These are phyloP conservation scores for Hyphopichia burtonii DNA, from an alignment of 1,139 yeast genomes.

Conservation along the genomic window DNA sequence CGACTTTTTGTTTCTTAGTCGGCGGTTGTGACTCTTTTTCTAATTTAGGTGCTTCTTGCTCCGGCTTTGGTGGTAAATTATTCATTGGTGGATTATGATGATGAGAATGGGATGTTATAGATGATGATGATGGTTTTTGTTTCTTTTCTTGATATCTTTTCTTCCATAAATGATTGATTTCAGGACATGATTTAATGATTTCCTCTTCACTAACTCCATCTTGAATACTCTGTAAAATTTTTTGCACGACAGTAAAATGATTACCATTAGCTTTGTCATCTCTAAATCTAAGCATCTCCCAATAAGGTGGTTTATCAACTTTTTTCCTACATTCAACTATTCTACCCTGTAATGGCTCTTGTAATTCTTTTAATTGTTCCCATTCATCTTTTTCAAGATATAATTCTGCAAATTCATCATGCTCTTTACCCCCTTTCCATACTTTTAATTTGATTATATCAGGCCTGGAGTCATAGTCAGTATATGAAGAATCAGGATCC, in stretches of 20 bases:
- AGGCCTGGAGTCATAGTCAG: slow-evolving; percentile 83
- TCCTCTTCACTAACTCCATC: slow-evolving; percentile 86
- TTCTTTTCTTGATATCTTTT: slow-evolving; percentile 31
- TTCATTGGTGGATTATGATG: slow-evolving; percentile 1
- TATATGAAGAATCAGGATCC: slow-evolving; percentile 73
- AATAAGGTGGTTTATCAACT: slow-evolving; percentile 50
- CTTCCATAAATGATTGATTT: slow-evolving; percentile 36
- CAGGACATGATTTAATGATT: slow-evolving; percentile 46
- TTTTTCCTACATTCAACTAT: slow-evolving; percentile 79
- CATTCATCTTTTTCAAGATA: slow-evolving; percentile 72
- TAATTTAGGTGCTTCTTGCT: slow-evolving; percentile 3
- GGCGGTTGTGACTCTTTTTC: slow-evolving; percentile 9
- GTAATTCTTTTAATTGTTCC: slow-evolving; percentile 65
- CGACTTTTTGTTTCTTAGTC: slow-evolving; percentile 8
- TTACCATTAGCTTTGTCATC: slow-evolving; percentile 92
- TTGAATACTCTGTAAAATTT: slow-evolving; percentile 76
- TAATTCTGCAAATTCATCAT: slow-evolving; percentile 67
- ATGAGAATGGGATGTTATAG: background rate
- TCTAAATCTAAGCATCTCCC: slow-evolving; percentile 87
- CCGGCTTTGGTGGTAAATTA: slow-evolving; percentile 3
- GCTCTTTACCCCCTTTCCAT: slow-evolving; percentile 77
- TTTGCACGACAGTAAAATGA: slow-evolving; percentile 75
- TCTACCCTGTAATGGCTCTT: slow-evolving; percentile 87
- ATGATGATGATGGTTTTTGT: slow-evolving; percentile 7
- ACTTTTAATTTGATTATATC: slow-evolving; percentile 56